Evolutionary conservation across 768 basidiomycete genomes (phyloP).

Genomic region (Boletus speciosus): DNA sequence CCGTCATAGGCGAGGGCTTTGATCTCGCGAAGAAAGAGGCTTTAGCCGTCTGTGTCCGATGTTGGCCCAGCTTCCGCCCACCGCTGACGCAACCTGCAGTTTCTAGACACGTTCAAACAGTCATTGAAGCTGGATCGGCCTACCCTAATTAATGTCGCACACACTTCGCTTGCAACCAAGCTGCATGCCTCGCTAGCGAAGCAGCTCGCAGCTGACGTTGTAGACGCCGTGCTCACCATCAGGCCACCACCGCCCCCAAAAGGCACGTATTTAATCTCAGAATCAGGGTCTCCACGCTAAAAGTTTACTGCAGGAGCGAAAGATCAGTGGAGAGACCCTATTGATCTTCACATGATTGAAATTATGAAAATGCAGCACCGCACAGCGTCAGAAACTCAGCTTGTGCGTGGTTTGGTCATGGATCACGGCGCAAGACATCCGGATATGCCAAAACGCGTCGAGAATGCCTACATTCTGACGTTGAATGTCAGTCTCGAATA

Average conservation of each 20-base stretch:
- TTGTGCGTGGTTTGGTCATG: conserved; percentile 91
- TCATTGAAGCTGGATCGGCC: conserved; percentile 77
- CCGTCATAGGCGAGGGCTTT: conserved; percentile 92
- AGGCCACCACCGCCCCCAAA: conserved; percentile 60
- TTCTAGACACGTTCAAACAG: conserved; percentile 88
- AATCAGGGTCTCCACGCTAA: conserved; percentile 28
- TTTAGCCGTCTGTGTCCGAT: conserved; percentile 57
- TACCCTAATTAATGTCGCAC: conserved; percentile 87
- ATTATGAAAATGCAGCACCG: conserved; percentile 99
- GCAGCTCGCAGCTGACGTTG: conserved; percentile 86
- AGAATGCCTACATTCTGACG: conserved; percentile 93
- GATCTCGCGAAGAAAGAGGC: conserved; percentile 98
- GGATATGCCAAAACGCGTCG: conserved; percentile 98
- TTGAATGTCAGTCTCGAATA: conserved; percentile 98
- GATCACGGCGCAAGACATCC: conserved; percentile 98
- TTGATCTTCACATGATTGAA: conserved; percentile 99
- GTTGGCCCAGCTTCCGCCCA: conserved; percentile 8
- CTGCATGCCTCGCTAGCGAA: conserved; percentile 77
- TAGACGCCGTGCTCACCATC: conserved; percentile 92
- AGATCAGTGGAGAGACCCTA: conserved; percentile 79
- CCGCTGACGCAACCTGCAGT: conserved; percentile 48
- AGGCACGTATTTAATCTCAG: conserved; percentile 41
- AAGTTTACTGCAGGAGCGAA: conserved; percentile 43
- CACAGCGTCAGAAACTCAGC: conserved; percentile 94
- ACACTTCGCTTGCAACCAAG: conserved; percentile 96